Percentiles rank a stretch among this genome's conserved stretches.
phyloP scores from a whole-genome alignment of 2,329 filamentous ascomycete species.

The Hymenotorrendiella dingleyae region DNA sequence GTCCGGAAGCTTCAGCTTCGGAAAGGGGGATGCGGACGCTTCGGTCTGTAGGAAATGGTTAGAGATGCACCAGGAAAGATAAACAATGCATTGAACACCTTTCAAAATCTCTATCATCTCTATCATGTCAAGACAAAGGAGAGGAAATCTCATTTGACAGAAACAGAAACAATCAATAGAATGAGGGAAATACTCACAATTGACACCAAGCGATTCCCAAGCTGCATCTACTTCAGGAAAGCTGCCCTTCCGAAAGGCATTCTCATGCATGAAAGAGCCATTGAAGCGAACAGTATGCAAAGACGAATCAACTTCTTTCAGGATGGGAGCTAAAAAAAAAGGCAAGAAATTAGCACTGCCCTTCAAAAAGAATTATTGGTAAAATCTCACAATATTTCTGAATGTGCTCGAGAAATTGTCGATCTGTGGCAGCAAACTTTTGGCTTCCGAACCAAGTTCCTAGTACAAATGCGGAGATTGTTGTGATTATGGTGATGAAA shows the following conservation, averaged over 20 bases:
- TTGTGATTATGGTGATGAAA: slow-evolving; percentile 10
- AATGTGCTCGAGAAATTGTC: slow-evolving; percentile 16
- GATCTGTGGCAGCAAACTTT: slow-evolving; percentile 7
- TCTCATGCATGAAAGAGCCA: slow-evolving; percentile 46
- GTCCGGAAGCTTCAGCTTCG: slow-evolving; percentile 37
- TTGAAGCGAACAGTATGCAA: slow-evolving; percentile 42
- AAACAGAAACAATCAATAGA: too few species aligned
- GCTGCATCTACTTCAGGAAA: slow-evolving; percentile 46
- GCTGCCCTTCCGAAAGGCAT: slow-evolving; percentile 41
- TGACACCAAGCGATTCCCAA: slow-evolving; percentile 44
- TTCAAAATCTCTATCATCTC: too few species aligned
- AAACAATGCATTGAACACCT: too few species aligned
- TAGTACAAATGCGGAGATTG: slow-evolving; percentile 10
- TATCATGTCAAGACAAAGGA: too few species aligned
- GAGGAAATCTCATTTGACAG: too few species aligned
- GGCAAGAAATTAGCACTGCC: too few species aligned
- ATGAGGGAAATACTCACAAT: slow-evolving; percentile 35
- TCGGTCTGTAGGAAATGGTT: slow-evolving; percentile 28
- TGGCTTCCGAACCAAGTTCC: slow-evolving; percentile 21
- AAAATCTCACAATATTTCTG: slow-evolving; percentile 26
- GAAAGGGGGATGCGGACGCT: slow-evolving; percentile 35
- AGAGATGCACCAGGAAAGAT: neutral
- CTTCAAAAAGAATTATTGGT: too few species aligned
- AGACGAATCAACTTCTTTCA: slow-evolving; percentile 36
- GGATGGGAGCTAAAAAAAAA: slow-evolving; percentile 33